Evolutionary conservation across 2,329 filamentous ascomycete species (phyloP).

Genomic region (Tolypocladium ovalisporum): DNA sequence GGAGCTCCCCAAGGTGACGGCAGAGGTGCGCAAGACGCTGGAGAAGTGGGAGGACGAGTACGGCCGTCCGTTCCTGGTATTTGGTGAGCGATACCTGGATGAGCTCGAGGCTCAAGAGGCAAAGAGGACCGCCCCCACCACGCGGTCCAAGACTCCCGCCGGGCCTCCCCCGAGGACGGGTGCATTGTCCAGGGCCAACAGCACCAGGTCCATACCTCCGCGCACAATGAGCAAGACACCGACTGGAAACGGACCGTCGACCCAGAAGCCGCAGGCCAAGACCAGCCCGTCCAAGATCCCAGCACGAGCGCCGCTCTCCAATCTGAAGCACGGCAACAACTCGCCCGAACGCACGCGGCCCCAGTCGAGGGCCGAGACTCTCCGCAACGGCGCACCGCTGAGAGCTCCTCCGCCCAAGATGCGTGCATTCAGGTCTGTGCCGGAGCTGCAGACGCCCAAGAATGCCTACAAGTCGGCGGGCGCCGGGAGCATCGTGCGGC

Average conservation of each 20-base stretch:
- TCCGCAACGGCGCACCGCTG: slow-evolving; percentile 44
- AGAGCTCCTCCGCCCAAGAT: slow-evolving; percentile 81
- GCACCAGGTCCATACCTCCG: slow-evolving; percentile 22
- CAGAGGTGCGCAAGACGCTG: slow-evolving; percentile 71
- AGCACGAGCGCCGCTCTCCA: slow-evolving; percentile 57
- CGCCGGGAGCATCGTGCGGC: slow-evolving; percentile 44
- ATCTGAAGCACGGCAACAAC: slow-evolving; percentile 60
- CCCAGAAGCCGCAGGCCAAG: slow-evolving; percentile 15
- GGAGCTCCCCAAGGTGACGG: slow-evolving; percentile 83
- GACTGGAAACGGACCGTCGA: slow-evolving; percentile 21
- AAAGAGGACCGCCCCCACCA: slow-evolving; percentile 39
- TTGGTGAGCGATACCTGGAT: slow-evolving; percentile 85
- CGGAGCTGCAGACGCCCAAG: slow-evolving; percentile 38
- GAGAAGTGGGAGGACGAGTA: slow-evolving; percentile 90
- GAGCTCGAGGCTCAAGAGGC: slow-evolving; percentile 57
- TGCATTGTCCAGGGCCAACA: slow-evolving; percentile 12
- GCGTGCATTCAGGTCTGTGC: slow-evolving; percentile 57
- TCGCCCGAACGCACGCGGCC: slow-evolving; percentile 62
- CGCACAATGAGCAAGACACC: slow-evolving; percentile 44
- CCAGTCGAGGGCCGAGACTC: slow-evolving; percentile 30
- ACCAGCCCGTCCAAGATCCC: slow-evolving; percentile 47
- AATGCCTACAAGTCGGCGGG: slow-evolving; percentile 38
- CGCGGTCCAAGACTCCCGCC: slow-evolving; percentile 64
- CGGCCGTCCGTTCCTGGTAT: slow-evolving; percentile 83
- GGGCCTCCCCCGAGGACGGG: slow-evolving; percentile 38